Conservation (phyloP, 768 basidiomycete species). For the Russula emetica region DNA sequence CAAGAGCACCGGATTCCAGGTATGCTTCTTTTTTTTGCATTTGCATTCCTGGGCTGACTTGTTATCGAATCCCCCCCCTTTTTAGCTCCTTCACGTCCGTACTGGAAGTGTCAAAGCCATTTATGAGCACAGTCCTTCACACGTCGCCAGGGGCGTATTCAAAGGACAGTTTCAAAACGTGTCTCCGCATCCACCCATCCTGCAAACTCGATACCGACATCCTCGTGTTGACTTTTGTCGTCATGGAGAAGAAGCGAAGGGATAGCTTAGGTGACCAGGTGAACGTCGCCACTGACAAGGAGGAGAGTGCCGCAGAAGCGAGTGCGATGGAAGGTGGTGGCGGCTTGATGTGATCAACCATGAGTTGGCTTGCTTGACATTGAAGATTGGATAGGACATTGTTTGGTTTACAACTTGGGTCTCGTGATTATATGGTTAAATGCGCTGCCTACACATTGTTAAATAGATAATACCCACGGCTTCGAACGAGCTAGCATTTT, state of each 20-base stretch:
- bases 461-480: neutral
- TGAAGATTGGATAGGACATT: neutral
- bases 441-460: neutral
- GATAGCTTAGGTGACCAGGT: conserved; percentile 33
- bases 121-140: conserved; percentile 25
- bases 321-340: conserved; percentile 31
- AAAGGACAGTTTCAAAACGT: conserved; percentile 45
- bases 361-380: neutral
- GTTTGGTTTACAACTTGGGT: neutral
- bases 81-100: conserved; percentile 25
- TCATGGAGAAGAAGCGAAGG: conserved; percentile 53
- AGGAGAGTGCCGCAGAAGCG: conserved; percentile 29
- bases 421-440: neutral
- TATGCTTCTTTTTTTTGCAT: conserved; percentile 2
- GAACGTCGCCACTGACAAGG: conserved; percentile 25
- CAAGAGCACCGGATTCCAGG: conserved; percentile 25
- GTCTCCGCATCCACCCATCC: conserved; percentile 45
- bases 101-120: conserved; percentile 24
- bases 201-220: conserved; percentile 47
- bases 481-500: neutral
- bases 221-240: conserved; percentile 49
- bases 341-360: conserved; percentile 14
- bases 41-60: conserved; percentile 3
- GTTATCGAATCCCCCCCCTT: neutral
- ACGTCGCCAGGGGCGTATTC: conserved; percentile 45